Base-by-base conservation (phyloP, 495 filamentous ascomycete genomes). In the Podospora tetraspora region DNA sequence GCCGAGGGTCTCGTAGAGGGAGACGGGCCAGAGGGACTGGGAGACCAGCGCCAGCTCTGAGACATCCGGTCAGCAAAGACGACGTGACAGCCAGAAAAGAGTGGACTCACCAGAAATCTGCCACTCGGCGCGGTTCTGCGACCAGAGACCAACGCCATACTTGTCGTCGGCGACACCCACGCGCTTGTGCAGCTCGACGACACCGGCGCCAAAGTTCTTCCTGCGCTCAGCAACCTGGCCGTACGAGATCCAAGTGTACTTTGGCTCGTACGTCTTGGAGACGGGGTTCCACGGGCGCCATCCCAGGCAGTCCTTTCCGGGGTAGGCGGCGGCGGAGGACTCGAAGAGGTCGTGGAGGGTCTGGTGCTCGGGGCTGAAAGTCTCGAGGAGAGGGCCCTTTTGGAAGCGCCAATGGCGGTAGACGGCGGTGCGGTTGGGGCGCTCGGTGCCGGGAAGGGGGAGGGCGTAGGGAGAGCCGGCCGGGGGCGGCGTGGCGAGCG, bases 81-180 rank as follows among this genome's bases (percentile, higher is more conserved):
- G 12, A 43, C 11, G 68, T 75, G 68, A 75, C n/a, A 30, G 11
- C 25, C 11, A 62, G 32, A 57, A 56, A 13, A 19, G 10, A 29
- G 29, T 61, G 4, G 21, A 68, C 84, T 69, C 79, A 92, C 91
- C 91, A 60, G 92, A 89, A 65, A 99, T 90, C 84, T 99, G 95
- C 95, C 95, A 99, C 79, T 99, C 95, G 7, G 94, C 91, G 63
- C 95, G 87, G 78, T 99, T 99, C 81, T 94, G 92, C 66, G 92
- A 92, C 95, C 95, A 99, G 21, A 99, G 80, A 34, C 95, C 95
- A 68, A 98, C 86, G 62, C 90, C 92, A 75, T 95, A 92, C 79
- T 94, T 91, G 61, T 80, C 79, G 34, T 84, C 85, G 10, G 82
- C 82, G 61, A 91, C 82, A 8, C 90, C 90, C 67, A 86, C 82